phyloP scores from a whole-genome alignment of 805 yeast species.

The Yarrowia deformans region DNA sequence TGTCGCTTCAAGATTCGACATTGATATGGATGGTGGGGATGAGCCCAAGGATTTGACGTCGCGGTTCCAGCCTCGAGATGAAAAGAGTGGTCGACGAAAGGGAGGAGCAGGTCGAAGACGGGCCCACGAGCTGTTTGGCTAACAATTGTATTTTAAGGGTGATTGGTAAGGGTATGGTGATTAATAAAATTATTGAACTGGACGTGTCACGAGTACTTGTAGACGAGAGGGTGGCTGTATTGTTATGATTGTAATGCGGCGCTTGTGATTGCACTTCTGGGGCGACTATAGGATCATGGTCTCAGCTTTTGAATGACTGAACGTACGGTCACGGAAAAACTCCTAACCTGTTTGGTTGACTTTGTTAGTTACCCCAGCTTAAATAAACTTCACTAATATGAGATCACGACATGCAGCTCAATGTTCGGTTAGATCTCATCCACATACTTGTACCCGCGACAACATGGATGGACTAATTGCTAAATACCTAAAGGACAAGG shows the following conservation, averaged over 20 bases:
- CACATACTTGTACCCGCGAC: neutral
- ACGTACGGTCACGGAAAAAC: neutral
- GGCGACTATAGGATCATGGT: no score
- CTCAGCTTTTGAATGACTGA: no score
- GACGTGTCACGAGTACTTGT: no score
- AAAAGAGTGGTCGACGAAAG: neutral
- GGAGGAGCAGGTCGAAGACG: neutral
- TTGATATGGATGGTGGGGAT: neutral
- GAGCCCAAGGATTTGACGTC: neutral
- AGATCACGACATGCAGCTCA: neutral
- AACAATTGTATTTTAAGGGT: slow-evolving; percentile 13
- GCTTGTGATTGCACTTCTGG: no score
- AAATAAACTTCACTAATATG: neutral
- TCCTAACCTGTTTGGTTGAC: slow-evolving; percentile 1
- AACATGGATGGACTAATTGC: slow-evolving; percentile 27
- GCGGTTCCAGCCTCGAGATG: slow-evolving; percentile 13
- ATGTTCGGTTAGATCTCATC: neutral
- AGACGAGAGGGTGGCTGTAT: no score
- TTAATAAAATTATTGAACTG: neutral
- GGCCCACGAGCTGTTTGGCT: slow-evolving; percentile 37
- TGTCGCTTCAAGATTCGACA: neutral
- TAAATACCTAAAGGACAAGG: slow-evolving; percentile 21
- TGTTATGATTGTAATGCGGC: no score
- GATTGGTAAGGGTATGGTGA: slow-evolving; percentile 4
- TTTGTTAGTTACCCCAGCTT: neutral